Percentiles rank a stretch among this genome's conserved stretches.
phyloP scores from a whole-genome alignment of 257 asterid species.

The Nemophila menziesii region DNA sequence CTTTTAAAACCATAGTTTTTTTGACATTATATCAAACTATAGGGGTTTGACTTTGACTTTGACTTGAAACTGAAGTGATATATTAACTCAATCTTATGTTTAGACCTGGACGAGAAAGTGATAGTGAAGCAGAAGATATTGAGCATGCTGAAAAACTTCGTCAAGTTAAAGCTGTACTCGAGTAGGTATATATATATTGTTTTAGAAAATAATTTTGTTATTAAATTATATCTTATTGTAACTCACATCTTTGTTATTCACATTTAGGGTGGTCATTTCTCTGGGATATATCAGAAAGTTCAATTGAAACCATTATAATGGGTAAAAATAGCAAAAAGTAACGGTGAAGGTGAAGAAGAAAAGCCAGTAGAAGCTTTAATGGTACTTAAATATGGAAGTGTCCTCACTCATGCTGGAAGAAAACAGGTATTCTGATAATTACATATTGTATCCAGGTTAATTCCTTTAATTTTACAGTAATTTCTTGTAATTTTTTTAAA shows the following conservation, averaged over 20 bases:
- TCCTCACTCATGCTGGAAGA: constrained; percentile 97
- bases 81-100: constrained; percentile 19
- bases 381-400: constrained; percentile 98
- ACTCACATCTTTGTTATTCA: too few species aligned
- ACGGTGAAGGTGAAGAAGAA: constrained; percentile 92
- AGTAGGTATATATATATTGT: too few species aligned
- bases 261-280: constrained; percentile 93
- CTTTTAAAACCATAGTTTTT: too few species aligned
- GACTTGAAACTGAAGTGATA: constrained; percentile 11
- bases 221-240: neutral
- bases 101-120: constrained; percentile 91
- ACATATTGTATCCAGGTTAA: too few species aligned
- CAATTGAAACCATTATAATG: constrained; percentile 91
- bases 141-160: constrained; percentile 99
- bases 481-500: constrained; percentile 3
- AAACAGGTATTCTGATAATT: constrained; percentile 76
- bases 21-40: too few species aligned
- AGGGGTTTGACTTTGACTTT: too few species aligned
- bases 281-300: constrained; percentile 93
- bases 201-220: too few species aligned
- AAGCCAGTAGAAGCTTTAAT: constrained; percentile 88
- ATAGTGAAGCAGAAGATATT: constrained; percentile 87
- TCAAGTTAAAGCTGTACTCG: constrained; percentile 99
- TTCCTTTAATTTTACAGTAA: too few species aligned
- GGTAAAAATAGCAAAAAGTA: constrained; percentile 59